A percentile compares a stretch with the other conserved stretches of the same genome.
Evolutionary conservation across 345 rosid genomes (phyloP).

Genomic region (Boechera stricta): DNA sequence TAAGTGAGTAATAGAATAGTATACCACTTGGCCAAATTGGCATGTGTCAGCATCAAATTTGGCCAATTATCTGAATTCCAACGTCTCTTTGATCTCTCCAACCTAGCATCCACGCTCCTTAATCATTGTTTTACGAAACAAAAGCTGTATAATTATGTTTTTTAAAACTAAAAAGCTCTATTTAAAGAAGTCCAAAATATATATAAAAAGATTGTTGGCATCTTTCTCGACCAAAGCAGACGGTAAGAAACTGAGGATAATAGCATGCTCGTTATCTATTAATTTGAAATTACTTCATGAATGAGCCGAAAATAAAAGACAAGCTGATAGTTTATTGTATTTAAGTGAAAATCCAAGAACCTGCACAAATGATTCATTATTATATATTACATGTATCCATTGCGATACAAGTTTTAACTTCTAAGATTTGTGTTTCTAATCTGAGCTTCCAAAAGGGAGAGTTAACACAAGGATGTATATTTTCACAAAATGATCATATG

Average conservation of each 20-base stretch:
- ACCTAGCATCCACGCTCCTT: constrained; percentile 41
- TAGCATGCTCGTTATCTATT: background rate
- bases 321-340: background rate
- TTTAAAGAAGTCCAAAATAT: constrained; percentile 17
- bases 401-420: background rate
- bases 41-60: constrained; percentile 48
- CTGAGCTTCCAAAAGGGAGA: background rate
- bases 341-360: background rate
- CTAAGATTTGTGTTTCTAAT: background rate
- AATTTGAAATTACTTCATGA: background rate
- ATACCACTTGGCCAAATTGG: constrained; percentile 44
- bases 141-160: constrained; percentile 33
- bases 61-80: constrained; percentile 37
- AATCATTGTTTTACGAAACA: constrained; percentile 38
- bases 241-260: constrained; percentile 8
- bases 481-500: constrained; percentile 13
- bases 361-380: background rate
- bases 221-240: constrained; percentile 31
- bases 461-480: constrained; percentile 9
- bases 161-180: background rate
- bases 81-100: constrained; percentile 34
- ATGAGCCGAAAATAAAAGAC: background rate
- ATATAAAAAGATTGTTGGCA: constrained; percentile 12
- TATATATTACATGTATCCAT: background rate
- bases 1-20: constrained; percentile 27